These are phyloP conservation scores for Fusarium sp. DNA, from an alignment of 2,329 filamentous ascomycete species.

Conservation along the genomic window DNA sequence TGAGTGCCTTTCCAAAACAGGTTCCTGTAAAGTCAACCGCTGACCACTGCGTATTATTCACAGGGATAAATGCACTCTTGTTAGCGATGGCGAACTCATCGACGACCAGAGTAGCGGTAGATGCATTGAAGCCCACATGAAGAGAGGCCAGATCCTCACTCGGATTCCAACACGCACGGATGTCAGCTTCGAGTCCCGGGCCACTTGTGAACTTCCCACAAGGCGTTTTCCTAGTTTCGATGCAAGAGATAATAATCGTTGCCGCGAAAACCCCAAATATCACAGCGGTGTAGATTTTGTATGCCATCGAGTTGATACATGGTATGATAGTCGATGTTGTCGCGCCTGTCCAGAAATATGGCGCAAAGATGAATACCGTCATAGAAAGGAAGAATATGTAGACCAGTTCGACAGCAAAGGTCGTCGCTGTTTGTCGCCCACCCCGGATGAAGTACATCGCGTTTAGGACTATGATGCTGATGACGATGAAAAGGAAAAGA, in stretches of 20 bases:
- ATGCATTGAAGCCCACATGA: background rate
- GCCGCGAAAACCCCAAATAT: background rate
- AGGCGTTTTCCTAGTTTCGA: constrained; percentile 18
- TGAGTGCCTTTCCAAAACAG: background rate
- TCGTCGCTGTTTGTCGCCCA: background rate
- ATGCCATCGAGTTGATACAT: constrained; percentile 1
- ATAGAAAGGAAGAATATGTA: background rate
- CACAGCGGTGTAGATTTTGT: constrained; percentile 6
- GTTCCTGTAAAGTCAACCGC: background rate
- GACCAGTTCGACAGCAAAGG: background rate
- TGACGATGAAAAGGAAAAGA: background rate
- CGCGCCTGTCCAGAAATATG: background rate
- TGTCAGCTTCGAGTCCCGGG: background rate
- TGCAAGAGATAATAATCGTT: background rate
- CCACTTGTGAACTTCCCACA: constrained; percentile 27
- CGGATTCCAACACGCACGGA: background rate
- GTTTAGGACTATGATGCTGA: background rate
- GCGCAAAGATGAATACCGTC: background rate
- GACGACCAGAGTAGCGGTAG: background rate
- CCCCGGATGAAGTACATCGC: background rate
- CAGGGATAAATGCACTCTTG: background rate
- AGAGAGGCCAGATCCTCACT: background rate
- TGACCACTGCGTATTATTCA: background rate
- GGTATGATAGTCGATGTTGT: constrained; percentile 5
- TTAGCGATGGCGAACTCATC: background rate